Conservation (phyloP, 2,329 filamentous ascomycete species). For the Claviceps africana region DNA sequence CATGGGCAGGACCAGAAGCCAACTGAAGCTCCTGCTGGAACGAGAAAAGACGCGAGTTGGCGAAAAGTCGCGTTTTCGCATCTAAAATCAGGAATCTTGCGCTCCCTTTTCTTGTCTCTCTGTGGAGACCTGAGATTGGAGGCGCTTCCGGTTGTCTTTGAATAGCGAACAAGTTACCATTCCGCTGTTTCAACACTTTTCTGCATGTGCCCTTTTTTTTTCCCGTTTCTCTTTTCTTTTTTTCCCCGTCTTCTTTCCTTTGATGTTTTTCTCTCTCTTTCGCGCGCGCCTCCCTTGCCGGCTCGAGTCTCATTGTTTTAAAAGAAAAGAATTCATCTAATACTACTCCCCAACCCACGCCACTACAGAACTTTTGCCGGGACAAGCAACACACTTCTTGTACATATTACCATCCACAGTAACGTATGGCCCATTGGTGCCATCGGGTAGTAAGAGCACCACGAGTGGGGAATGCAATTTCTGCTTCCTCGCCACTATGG, state of each 20-base stretch:
- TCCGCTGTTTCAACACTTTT: neutral
- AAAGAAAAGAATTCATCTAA: neutral
- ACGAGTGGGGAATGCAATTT: too few relatives aligned
- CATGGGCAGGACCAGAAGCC: conserved; percentile 45
- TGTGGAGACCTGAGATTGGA: neutral
- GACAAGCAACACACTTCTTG: neutral
- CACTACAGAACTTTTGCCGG: neutral
- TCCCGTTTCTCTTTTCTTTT: neutral
- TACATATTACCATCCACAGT: too few relatives aligned
- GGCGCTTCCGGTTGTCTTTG: neutral
- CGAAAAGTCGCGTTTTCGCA: conserved; percentile 15
- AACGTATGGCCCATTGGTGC: too few relatives aligned
- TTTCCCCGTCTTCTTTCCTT: too few relatives aligned
- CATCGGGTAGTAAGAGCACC: too few relatives aligned
- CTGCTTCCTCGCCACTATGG: too few relatives aligned
- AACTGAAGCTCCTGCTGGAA: conserved; percentile 43
- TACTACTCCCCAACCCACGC: neutral
- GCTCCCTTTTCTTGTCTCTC: neutral
- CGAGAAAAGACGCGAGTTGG: conserved; percentile 29
- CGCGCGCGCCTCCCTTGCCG: too few relatives aligned
- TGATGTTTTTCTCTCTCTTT: too few relatives aligned
- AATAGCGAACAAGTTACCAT: neutral
- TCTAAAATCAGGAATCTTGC: conserved; percentile 8
- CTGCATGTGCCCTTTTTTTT: neutral
- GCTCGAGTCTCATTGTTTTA: neutral